These are phyloP conservation scores for Immersiporthe knoxdaviesiana DNA, from an alignment of 2,329 filamentous ascomycete genomes.

Conservation along the genomic window DNA sequence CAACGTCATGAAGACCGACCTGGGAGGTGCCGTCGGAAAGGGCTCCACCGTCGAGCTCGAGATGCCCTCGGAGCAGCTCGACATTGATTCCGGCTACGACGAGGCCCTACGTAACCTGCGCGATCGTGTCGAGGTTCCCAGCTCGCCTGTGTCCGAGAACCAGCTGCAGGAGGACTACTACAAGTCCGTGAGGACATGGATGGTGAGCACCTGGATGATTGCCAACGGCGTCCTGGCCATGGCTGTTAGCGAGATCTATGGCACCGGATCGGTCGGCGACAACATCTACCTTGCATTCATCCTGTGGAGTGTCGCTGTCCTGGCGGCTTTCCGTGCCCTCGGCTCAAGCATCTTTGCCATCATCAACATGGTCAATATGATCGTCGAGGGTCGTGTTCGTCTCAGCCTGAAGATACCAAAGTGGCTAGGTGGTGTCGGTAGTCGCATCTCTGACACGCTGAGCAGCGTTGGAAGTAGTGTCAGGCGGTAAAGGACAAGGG, in stretches of 20 bases:
- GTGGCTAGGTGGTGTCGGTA: constrained; percentile 51
- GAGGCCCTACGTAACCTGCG: constrained; percentile 95
- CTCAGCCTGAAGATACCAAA: constrained; percentile 59
- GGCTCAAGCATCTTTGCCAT: constrained; percentile 81
- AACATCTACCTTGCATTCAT: constrained; percentile 95
- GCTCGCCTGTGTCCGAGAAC: constrained; percentile 64
- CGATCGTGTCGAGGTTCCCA: constrained; percentile 83
- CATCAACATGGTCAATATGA: constrained; percentile 79
- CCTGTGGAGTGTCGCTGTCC: constrained; percentile 83
- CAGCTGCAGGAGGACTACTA: constrained; percentile 99
- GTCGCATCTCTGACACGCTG: constrained; percentile 51
- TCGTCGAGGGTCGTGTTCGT: constrained; percentile 81
- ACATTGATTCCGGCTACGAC: constrained; percentile 97
- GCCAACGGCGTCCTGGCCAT: constrained; percentile 92
- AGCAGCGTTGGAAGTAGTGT: constrained; percentile 54
- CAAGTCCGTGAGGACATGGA: constrained; percentile 94
- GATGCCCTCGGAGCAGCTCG: constrained; percentile 96
- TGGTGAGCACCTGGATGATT: constrained; percentile 94
- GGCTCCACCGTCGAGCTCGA: constrained; percentile 87
- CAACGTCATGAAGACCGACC: constrained; percentile 90
- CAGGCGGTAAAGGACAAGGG: constrained; percentile 36
- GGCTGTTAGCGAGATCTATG: constrained; percentile 87
- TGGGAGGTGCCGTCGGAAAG: constrained; percentile 81
- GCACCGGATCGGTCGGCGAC: constrained; percentile 67
- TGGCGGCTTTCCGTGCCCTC: constrained; percentile 86